Base-by-base conservation (phyloP, 805 yeast species). In the Teunomyces lycoperdinae region DNA sequence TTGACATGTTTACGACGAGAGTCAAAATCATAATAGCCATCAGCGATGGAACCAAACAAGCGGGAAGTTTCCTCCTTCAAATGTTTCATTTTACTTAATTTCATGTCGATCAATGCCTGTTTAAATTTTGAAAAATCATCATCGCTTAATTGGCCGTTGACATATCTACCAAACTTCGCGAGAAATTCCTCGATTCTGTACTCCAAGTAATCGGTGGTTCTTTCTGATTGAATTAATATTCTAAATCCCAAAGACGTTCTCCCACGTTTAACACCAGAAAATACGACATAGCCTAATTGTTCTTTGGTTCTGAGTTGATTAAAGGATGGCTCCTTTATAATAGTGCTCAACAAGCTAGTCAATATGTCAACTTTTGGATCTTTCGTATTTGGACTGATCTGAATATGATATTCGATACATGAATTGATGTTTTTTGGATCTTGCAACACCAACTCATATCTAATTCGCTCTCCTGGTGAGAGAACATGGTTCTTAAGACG, bases 231-330 rank as follows among this genome's bases (percentile, higher is more conserved):
- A 44, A 91, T 77, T 54, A 91, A 70, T 10, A 94, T 67, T 58
- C 94, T 76, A 55, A 83, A 78, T 10, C 92, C 91, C 61, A 80
- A 76, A 5, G 85, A 79, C 17, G 94, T 84, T 60, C 95, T 79
- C 3, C 88, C 79, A 50, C 76, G 76, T 51, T 85, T 73, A 24
- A 78, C 70, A 0, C 95, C 87, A 39, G 94, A 83, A 61, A 89
- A 89, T 0, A 92, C 99, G 52, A 92, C 90, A 60, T 92, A 92
- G 2, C 99, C 99, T 29, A 92, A 76, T 66, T 94, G 98, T 68
- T 92, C 98, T 58, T 89, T 85, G 5, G 99, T 92, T 66, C 99
- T 80, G 49, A 92, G 76, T 52, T 87, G 87, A 60, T 89, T 85
- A 67, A 92, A 94, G 49, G 92, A 87, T 4, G 97, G 97, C 62